Evolutionary conservation across 257 asterid species (phyloP).

Genomic region (Euphrasia confusa): DNA sequence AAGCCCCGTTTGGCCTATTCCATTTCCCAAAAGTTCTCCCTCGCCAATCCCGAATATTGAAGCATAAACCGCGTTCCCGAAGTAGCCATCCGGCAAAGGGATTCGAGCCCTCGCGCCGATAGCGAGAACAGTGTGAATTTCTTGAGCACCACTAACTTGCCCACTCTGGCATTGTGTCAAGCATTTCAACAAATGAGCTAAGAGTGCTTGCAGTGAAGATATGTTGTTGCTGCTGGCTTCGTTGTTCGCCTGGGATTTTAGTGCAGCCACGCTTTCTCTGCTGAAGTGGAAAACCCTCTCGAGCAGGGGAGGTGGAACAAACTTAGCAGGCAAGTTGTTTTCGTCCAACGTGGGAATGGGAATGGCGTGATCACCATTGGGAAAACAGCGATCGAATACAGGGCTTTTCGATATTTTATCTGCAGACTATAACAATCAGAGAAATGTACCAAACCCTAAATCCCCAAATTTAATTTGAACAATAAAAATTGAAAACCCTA

Average conservation of each 20-base stretch:
- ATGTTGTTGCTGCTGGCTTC: slow-evolving; percentile 26
- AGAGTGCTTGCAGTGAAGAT: slow-evolving; percentile 38
- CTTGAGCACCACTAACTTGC: neutral
- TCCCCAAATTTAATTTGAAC: no score
- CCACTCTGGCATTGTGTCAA: slow-evolving; percentile 4
- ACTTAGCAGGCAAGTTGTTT: slow-evolving; percentile 1
- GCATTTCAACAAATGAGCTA: slow-evolving; percentile 39
- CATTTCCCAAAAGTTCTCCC: slow-evolving; percentile 8
- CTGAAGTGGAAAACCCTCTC: slow-evolving; percentile 40
- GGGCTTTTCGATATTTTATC: slow-evolving; percentile 28
- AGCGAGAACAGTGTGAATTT: neutral
- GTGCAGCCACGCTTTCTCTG: slow-evolving; percentile 30
- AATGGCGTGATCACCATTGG: neutral
- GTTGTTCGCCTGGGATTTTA: slow-evolving; percentile 37
- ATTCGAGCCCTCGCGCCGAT: slow-evolving; percentile 35
- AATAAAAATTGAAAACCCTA: no score
- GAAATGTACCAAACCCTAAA: no score
- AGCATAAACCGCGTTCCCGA: slow-evolving; percentile 29
- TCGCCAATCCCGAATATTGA: neutral
- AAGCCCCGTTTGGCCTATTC: slow-evolving; percentile 30
- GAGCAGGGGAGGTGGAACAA: slow-evolving; percentile 18
- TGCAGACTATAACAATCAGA: no score
- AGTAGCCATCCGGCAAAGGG: slow-evolving; percentile 34
- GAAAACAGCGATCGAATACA: slow-evolving; percentile 27
- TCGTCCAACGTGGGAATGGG: neutral